These are phyloP conservation scores for Phytopythium helicoides DNA, from an alignment of 352 stramenopile genomes.

Conservation along the genomic window DNA sequence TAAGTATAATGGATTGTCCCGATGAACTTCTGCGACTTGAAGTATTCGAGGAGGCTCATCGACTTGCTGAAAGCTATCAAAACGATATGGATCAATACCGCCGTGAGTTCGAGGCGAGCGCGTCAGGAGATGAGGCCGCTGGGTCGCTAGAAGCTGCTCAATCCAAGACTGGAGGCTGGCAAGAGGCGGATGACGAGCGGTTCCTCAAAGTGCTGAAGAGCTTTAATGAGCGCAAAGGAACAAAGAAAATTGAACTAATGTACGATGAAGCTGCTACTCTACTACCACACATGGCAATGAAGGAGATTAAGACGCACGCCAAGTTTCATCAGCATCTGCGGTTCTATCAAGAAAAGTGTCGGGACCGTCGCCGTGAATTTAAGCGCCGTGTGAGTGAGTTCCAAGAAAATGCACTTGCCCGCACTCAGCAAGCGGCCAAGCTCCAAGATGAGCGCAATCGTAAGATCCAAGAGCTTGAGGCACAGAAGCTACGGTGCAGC, in stretches of 20 bases:
- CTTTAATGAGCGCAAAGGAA: slow-evolving; percentile 30
- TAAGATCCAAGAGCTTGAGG: slow-evolving; percentile 31
- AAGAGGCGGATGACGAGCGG: slow-evolving; percentile 44
- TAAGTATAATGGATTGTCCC: slow-evolving; percentile 10
- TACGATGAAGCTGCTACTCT: slow-evolving; percentile 55
- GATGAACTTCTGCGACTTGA: slow-evolving; percentile 56
- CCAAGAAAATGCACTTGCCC: slow-evolving; percentile 20
- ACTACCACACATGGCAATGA: slow-evolving; percentile 28
- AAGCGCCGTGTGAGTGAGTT: slow-evolving; percentile 33
- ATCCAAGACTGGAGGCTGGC: slow-evolving; percentile 45
- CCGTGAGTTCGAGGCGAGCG: slow-evolving; percentile 31
- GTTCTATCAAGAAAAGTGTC: slow-evolving; percentile 55
- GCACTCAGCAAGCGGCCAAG: slow-evolving; percentile 20
- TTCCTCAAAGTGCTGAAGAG: slow-evolving; percentile 56
- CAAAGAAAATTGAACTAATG: slow-evolving; percentile 50
- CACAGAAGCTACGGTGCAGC: slow-evolving; percentile 37
- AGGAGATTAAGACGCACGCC: slow-evolving; percentile 46
- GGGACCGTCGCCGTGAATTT: slow-evolving; percentile 44
- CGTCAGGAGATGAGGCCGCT: slow-evolving; percentile 27
- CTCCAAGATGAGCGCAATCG: slow-evolving; percentile 23
- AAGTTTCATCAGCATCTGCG: slow-evolving; percentile 60
- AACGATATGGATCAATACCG: slow-evolving; percentile 36
- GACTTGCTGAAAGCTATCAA: slow-evolving; percentile 16
- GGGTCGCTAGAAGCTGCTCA: slow-evolving; percentile 29
- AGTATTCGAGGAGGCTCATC: slow-evolving; percentile 27